Evolutionary conservation across 352 stramenopile species (phyloP).

Genomic region (Globisporangium orthogonon): DNA sequence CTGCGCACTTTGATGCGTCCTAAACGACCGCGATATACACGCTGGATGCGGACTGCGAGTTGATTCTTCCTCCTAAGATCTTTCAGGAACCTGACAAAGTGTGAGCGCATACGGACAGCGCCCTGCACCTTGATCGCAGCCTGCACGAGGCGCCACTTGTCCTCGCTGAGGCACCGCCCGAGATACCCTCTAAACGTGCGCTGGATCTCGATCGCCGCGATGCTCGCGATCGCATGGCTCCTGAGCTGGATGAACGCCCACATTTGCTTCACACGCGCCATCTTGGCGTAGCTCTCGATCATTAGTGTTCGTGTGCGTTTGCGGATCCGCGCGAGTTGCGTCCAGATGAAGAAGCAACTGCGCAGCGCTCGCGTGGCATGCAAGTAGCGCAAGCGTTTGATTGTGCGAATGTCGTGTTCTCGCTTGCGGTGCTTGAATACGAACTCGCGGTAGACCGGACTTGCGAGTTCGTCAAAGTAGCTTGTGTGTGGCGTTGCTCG

Average conservation of each 20-base stretch:
- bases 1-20: constrained; percentile 33
- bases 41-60: constrained; percentile 48
- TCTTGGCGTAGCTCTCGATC: constrained; percentile 18
- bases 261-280: constrained; percentile 26
- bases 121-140: constrained; percentile 50
- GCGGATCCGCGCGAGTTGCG: constrained; percentile 21
- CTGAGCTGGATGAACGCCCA: constrained; percentile 37
- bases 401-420: constrained; percentile 38
- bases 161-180: constrained; percentile 25
- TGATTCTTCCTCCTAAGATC: constrained; percentile 32
- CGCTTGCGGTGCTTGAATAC: constrained; percentile 39
- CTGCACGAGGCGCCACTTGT: constrained; percentile 36
- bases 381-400: constrained; percentile 46
- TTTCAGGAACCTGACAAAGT: constrained; percentile 41
- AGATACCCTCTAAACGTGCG: constrained; percentile 42
- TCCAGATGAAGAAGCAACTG: constrained; percentile 35
- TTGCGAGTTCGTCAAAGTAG: constrained; percentile 48
- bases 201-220: constrained; percentile 61
- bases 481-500: constrained; percentile 35
- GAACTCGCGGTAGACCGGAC: constrained; percentile 40
- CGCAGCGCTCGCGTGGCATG: constrained; percentile 35
- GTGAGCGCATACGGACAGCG: constrained; percentile 55
- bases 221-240: constrained; percentile 30
- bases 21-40: constrained; percentile 51
- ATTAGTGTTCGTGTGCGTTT: constrained; percentile 29